Conservation (phyloP, 768 basidiomycete species). For the Kondoa malvinella region DNA sequence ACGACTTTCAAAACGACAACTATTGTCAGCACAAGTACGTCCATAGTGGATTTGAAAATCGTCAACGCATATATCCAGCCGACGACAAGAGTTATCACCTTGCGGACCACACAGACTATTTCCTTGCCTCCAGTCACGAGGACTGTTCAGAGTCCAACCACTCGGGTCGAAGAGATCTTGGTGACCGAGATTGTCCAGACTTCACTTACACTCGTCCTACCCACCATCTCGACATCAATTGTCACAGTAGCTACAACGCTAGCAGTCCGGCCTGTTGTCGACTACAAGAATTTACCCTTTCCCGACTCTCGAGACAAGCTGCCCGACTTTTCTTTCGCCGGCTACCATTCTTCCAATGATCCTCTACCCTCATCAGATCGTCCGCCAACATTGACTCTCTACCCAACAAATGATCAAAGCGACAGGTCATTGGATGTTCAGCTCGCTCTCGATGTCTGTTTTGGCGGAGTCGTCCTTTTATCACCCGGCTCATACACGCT, state of each 20-base stretch:
- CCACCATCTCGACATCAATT: not conserved
- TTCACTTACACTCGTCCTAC: not conserved
- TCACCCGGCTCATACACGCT: not conserved
- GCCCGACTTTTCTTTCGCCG: conserved; percentile 6
- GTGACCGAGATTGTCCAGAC: not conserved
- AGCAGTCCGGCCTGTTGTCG: not conserved
- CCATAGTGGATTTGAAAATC: too few species aligned
- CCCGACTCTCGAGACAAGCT: not conserved
- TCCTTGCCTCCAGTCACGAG: not conserved
- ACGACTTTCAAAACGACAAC: conserved; percentile 1
- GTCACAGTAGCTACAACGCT: not conserved
- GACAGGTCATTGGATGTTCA: not conserved
- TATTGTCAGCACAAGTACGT: not conserved
- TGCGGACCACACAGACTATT: not conserved
- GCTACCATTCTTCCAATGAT: not conserved
- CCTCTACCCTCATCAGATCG: not conserved
- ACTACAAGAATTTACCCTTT: conserved; percentile 1
- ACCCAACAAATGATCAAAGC: not conserved
- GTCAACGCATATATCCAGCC: too few species aligned
- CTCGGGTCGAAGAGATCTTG: not conserved
- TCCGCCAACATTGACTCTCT: not conserved
- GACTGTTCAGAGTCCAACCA: not conserved
- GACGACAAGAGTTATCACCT: not conserved
- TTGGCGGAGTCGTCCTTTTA: not conserved
- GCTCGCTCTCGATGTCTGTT: not conserved